Base-by-base conservation (phyloP, 163 green algal species). In the Scenedesmus sp. region DNA sequence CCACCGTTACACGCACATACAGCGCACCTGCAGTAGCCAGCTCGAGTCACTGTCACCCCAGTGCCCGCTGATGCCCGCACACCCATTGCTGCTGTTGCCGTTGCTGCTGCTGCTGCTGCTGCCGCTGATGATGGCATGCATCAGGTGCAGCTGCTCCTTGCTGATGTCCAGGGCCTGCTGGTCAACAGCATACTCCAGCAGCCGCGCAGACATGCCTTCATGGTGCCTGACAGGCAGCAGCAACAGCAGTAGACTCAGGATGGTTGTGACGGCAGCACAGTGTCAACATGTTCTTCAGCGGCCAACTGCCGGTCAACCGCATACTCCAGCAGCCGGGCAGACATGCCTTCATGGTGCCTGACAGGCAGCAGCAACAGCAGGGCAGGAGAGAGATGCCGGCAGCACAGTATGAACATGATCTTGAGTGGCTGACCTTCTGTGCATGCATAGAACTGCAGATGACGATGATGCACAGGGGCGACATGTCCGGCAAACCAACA, bases 11-110 rank as follows among this genome's bases (percentile, higher is more conserved):
- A 62, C 18, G 2, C 46, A 84, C 94, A 59, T 93, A 91, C 87
- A 97, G 97, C 96, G 87, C 5, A 96, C 94, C 91, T 99, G 98
- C 56, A 97, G 96, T 46, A 99, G 96, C 60, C 99, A 98, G 83
- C 98, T 96, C 13, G 55, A 5, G 3, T 70, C 93, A 96, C 91
- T 98, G 90, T 79, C 93, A 95, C 34, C 34, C 34, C 34, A 46
- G 34, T 46, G 34, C 34, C 34, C 34, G 34, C 34, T 46, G 34
- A 46, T 46, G 34, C 34, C 34, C 34, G 26, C 79, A 87, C 23
- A 66, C 55, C 18, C 67, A 59, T 34, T 87, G 88, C 76, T 76
- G 74, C 26, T 26, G 62, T 46, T 76, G 57, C 59, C 81, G 23
- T 13, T 54, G 26, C n/a, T 82, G n/a, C n/a, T 55, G 73, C 23